phyloP scores from a whole-genome alignment of 2,329 filamentous ascomycete species.

The Dryadomyces quercus-mongolicae region DNA sequence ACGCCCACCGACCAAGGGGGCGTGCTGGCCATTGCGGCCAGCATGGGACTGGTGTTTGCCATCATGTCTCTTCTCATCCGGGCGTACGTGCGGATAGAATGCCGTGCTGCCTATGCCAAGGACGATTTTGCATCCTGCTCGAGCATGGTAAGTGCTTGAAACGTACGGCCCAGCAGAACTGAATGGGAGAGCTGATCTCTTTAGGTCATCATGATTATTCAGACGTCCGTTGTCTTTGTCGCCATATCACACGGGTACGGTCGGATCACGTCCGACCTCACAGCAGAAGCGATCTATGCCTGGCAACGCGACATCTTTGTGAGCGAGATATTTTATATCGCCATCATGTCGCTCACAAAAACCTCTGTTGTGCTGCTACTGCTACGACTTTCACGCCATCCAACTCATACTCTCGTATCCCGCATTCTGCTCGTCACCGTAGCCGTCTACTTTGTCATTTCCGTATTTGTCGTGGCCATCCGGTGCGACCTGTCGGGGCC shows the following conservation, averaged over 20 bases:
- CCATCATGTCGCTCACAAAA: slow-evolving; percentile 29
- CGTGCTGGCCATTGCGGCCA: slow-evolving; percentile 25
- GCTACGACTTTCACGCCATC: slow-evolving; percentile 29
- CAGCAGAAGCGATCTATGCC: slow-evolving; percentile 14
- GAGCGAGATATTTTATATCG: slow-evolving; percentile 29
- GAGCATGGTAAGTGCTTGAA: slow-evolving; percentile 14
- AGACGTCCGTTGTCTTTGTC: slow-evolving; percentile 24
- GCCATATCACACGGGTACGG: slow-evolving; percentile 27
- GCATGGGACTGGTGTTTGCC: slow-evolving; percentile 23
- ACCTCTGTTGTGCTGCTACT: slow-evolving; percentile 28
- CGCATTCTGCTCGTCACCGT: slow-evolving; percentile 22
- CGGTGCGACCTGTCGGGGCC: slow-evolving; percentile 25
- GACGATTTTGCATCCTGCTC: slow-evolving; percentile 22
- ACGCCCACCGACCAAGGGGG: slow-evolving; percentile 26
- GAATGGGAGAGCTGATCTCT: not conserved
- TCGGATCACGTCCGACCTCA: slow-evolving; percentile 12
- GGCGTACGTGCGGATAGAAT: slow-evolving; percentile 23
- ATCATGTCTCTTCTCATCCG: slow-evolving; percentile 26
- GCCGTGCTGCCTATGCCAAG: slow-evolving; percentile 17
- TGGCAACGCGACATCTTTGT: slow-evolving; percentile 22
- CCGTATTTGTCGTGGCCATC: slow-evolving; percentile 25
- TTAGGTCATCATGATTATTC: slow-evolving; percentile 20
- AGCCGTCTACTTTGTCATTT: slow-evolving; percentile 24
- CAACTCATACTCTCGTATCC: slow-evolving; percentile 23
- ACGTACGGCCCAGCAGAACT: not conserved